Evolutionary conservation across 1,284 basidiomycete species (phyloP).

Genomic region (Austropuccinia psidii): DNA sequence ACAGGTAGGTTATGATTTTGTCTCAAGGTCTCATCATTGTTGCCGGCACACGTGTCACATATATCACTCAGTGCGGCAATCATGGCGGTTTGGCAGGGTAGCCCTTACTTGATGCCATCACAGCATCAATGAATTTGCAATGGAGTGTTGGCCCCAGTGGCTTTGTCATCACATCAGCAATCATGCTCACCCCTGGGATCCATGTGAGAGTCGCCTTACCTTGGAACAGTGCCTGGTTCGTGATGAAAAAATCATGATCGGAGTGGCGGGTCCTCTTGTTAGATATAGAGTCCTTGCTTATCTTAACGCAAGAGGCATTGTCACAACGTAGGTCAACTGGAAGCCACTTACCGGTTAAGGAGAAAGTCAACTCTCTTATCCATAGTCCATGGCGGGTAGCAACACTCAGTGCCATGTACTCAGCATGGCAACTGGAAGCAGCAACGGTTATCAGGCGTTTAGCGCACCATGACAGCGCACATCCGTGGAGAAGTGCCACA

Average conservation of each 20-base stretch:
- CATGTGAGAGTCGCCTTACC: neutral
- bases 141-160: too few species aligned
- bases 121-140: too few species aligned
- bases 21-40: too few species aligned
- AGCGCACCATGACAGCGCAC: neutral
- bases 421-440: neutral
- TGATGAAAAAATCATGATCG: neutral
- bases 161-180: constrained; percentile 11
- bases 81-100: too few species aligned
- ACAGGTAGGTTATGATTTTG: too few species aligned
- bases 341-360: neutral
- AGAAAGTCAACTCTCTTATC: neutral
- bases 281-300: neutral
- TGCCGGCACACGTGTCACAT: too few species aligned
- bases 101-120: too few species aligned
- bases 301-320: neutral
- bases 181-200: neutral
- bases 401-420: constrained; percentile 1
- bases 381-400: neutral
- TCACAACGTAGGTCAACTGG: neutral
- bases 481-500: neutral
- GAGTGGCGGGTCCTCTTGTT: neutral
- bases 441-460: neutral
- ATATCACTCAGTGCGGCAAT: too few species aligned
- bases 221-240: neutral